A percentile compares a stretch with the other conserved stretches of the same genome.
These are phyloP conservation scores for Candida stauntonica DNA, from an alignment of 805 yeast species.

Conservation along the genomic window DNA sequence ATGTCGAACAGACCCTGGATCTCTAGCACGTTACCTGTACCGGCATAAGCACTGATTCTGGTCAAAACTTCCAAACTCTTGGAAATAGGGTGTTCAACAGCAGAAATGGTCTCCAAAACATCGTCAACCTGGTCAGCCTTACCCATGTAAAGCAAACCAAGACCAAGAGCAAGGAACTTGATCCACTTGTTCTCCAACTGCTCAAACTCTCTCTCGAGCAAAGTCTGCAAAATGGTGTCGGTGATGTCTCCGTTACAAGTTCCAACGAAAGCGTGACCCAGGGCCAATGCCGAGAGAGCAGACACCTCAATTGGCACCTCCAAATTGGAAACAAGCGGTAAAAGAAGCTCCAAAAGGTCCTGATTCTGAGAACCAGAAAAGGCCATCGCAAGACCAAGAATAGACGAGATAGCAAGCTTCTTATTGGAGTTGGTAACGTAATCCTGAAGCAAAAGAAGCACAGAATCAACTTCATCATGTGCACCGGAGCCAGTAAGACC, in stretches of 20 bases:
- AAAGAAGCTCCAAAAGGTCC: constrained; percentile 69
- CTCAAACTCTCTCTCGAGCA: constrained; percentile 74
- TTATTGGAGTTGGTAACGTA: constrained; percentile 63
- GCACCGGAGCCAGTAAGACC: constrained; percentile 91
- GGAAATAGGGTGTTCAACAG: constrained; percentile 92
- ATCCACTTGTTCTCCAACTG: constrained; percentile 86
- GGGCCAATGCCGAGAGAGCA: constrained; percentile 81
- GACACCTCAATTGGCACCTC: constrained; percentile 73
- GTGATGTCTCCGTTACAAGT: constrained; percentile 94
- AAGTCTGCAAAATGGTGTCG: constrained; percentile 83
- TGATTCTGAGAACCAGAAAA: constrained; percentile 92
- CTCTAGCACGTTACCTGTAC: constrained; percentile 95
- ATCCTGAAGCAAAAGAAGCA: constrained; percentile 80
- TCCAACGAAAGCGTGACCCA: constrained; percentile 94
- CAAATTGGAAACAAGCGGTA: constrained; percentile 79
- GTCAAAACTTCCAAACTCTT: constrained; percentile 85
- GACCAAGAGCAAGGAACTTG: constrained; percentile 84
- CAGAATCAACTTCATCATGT: constrained; percentile 94
- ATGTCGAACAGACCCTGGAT: constrained; percentile 88
- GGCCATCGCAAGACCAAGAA: constrained; percentile 88
- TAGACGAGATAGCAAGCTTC: constrained; percentile 71
- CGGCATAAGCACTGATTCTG: constrained; percentile 91
- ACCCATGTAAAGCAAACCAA: constrained; percentile 89
- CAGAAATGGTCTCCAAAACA: constrained; percentile 88
- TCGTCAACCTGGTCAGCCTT: constrained; percentile 92